Conservation (phyloP, 2,329 filamentous ascomycete genomes). For the Colletotrichum costaricense region DNA sequence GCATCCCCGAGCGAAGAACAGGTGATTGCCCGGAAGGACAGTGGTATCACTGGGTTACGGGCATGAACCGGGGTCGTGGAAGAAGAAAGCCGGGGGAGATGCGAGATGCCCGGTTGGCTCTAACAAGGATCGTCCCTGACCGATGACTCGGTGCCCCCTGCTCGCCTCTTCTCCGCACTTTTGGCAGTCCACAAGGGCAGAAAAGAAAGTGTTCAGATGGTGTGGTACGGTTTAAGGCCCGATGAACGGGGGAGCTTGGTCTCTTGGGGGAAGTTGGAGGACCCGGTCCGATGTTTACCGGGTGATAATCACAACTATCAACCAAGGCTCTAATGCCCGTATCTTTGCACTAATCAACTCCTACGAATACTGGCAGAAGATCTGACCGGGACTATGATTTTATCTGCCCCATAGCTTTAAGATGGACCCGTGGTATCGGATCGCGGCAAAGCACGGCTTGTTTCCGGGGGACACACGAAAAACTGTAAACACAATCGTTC, state of each 20-base stretch:
- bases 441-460: slow-evolving; percentile 11
- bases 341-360: neutral
- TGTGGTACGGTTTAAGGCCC: neutral
- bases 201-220: neutral
- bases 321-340: slow-evolving; percentile 3
- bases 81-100: slow-evolving; percentile 4
- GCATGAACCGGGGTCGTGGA: neutral
- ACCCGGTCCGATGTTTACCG: slow-evolving; percentile 30
- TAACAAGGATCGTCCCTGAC: slow-evolving; percentile 14
- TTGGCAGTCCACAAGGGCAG: neutral
- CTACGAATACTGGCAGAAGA: neutral
- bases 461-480: slow-evolving; percentile 1
- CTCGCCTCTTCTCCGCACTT: slow-evolving; percentile 27
- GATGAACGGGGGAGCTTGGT: slow-evolving; percentile 9
- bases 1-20: slow-evolving; percentile 25
- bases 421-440: neutral
- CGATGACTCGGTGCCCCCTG: slow-evolving; percentile 16
- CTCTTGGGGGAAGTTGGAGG: neutral
- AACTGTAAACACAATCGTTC: neutral
- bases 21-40: neutral
- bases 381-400: neutral
- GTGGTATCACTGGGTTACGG: neutral
- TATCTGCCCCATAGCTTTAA: neutral
- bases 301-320: too few species aligned
- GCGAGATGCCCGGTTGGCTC: neutral